Evolutionary conservation across 2,329 filamentous ascomycete species (phyloP).

Genomic region (Fusarium sp.): DNA sequence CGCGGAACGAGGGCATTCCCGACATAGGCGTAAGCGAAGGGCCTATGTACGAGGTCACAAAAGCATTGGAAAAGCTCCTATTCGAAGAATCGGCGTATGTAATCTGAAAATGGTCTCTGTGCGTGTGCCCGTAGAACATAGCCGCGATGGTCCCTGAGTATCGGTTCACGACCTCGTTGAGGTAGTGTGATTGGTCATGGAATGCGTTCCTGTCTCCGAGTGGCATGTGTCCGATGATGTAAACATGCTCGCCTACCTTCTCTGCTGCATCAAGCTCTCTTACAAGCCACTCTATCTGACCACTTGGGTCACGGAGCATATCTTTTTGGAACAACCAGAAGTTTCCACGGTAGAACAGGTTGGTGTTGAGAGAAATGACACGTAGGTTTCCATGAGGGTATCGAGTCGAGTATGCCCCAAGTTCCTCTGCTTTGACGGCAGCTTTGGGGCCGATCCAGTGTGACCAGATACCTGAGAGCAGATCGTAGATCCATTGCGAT

Average conservation of each 20-base stretch:
- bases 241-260: conserved; percentile 63
- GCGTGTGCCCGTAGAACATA: conserved; percentile 69
- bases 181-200: conserved; percentile 63
- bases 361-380: conserved; percentile 70
- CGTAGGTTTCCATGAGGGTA: conserved; percentile 61
- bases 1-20: conserved; percentile 67
- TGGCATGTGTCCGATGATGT: conserved; percentile 69
- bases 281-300: conserved; percentile 66
- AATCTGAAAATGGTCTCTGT: conserved; percentile 67
- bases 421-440: conserved; percentile 49
- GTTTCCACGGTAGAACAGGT: conserved; percentile 70
- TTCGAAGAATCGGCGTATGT: conserved; percentile 62
- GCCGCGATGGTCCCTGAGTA: conserved; percentile 66
- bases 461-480: conserved; percentile 60
- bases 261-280: conserved; percentile 66
- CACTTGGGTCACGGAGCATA: conserved; percentile 63
- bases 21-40: conserved; percentile 67
- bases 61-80: conserved; percentile 57
- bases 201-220: conserved; percentile 63
- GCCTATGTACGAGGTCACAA: conserved; percentile 64
- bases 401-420: conserved; percentile 63
- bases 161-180: conserved; percentile 65
- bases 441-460: conserved; percentile 57
- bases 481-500: conserved; percentile 65
- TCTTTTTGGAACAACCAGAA: conserved; percentile 65